phyloP scores from a whole-genome alignment of 768 basidiomycete genomes.

The Phylloporus rhodoxanthus region DNA sequence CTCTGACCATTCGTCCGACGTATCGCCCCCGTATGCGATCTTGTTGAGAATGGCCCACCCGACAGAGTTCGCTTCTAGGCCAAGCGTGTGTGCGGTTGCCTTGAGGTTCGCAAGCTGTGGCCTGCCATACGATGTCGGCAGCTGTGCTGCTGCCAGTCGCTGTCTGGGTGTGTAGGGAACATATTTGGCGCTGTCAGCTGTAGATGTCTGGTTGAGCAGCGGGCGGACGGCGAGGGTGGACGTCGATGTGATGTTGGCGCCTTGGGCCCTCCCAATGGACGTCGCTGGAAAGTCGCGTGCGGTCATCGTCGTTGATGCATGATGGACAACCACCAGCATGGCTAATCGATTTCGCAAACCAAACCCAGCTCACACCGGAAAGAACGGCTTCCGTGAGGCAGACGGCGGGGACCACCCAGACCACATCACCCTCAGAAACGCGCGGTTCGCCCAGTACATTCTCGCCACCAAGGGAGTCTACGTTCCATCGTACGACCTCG shows the following conservation, averaged over 20 bases:
- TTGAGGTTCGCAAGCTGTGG: conserved; percentile 70
- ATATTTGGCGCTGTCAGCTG: conserved; percentile 42
- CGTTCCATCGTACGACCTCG: conserved; percentile 35
- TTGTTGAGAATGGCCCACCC: conserved; percentile 80
- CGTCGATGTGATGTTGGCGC: conserved; percentile 36
- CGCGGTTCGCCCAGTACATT: conserved; percentile 35
- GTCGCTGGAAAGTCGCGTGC: conserved; percentile 48
- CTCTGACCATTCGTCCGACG: conserved; percentile 58
- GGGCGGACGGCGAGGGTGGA: conserved; percentile 55
- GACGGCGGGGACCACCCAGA: conserved; percentile 9
- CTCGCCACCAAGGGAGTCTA: conserved; percentile 35
- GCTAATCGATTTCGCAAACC: conserved; percentile 9
- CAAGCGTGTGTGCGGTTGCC: conserved; percentile 62
- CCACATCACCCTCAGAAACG: conserved; percentile 24
- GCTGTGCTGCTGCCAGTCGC: conserved; percentile 30
- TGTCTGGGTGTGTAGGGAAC: conserved; percentile 76
- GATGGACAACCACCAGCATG: conserved; percentile 1
- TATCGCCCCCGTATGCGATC: conserved; percentile 47
- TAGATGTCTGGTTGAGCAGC: conserved; percentile 40
- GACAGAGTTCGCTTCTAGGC: conserved; percentile 54
- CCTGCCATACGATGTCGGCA: conserved; percentile 45
- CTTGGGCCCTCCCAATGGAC: conserved; percentile 50
- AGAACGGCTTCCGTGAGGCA: conserved; percentile 23
- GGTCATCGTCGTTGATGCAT: too few relatives aligned
- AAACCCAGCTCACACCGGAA: conserved; percentile 1